phyloP scores from a whole-genome alignment of 2,329 filamentous ascomycete species.

The Triangularia verruculosa region DNA sequence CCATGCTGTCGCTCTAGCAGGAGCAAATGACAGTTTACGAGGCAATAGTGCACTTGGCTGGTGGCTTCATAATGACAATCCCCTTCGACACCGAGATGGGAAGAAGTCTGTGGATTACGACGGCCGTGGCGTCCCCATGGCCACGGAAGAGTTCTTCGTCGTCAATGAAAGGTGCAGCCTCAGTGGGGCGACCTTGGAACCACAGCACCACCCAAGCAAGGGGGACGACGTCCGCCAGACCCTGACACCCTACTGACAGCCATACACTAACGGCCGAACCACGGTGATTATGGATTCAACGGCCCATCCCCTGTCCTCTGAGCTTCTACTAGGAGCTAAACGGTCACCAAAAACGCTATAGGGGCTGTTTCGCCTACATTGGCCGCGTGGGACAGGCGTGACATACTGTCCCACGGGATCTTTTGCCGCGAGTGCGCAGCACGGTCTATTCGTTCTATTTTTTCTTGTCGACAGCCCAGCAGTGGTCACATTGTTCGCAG shows the following conservation, averaged over 20 bases:
- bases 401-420: neutral
- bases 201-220: neutral
- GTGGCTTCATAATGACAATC: neutral
- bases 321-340: neutral
- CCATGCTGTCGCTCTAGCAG: neutral
- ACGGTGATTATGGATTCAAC: neutral
- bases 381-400: neutral
- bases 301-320: neutral
- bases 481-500: neutral
- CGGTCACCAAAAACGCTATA: neutral
- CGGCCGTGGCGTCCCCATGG: neutral
- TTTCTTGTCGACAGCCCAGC: neutral
- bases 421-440: neutral
- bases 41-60: constrained; percentile 4
- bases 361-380: constrained; percentile 3
- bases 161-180: neutral
- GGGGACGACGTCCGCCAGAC: neutral
- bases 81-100: neutral
- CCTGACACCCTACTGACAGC: neutral
- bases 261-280: neutral
- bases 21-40: neutral
- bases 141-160: neutral
- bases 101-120: neutral
- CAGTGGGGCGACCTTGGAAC: neutral
- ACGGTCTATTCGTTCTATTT: neutral